Conservation (phyloP, 2,329 filamentous ascomycete genomes). For the Mariannaea sp. region DNA sequence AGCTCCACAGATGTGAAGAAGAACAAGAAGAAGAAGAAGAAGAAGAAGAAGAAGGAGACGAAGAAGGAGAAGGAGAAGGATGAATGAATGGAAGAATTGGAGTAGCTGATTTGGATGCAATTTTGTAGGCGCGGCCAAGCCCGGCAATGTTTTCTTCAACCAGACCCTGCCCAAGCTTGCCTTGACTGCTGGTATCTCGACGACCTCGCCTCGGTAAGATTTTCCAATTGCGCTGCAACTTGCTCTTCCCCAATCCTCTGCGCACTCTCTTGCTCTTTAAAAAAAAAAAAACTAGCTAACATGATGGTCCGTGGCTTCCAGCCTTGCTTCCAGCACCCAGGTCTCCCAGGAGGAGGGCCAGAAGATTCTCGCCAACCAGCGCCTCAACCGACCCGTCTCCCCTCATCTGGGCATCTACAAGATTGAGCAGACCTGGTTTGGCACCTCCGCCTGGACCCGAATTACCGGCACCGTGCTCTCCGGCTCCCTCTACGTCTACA, state of each 20-base stretch:
- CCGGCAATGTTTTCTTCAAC: constrained; percentile 52
- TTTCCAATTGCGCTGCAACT: neutral
- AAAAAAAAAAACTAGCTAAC: no score
- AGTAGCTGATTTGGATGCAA: constrained; percentile 13
- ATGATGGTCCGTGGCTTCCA: constrained; percentile 38
- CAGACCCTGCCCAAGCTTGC: constrained; percentile 54
- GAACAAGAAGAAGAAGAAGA: no score
- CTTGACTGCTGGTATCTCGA: constrained; percentile 48
- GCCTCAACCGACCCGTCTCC: constrained; percentile 77
- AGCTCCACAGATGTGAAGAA: constrained; percentile 9
- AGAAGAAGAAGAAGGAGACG: no score
- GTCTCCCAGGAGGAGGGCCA: constrained; percentile 58
- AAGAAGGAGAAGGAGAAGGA: no score
- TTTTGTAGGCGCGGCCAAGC: constrained; percentile 48
- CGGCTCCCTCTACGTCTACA: constrained; percentile 79
- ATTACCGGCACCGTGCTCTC: constrained; percentile 79
- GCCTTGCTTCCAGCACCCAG: constrained; percentile 61
- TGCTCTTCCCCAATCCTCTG: no score
- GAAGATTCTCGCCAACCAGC: constrained; percentile 78
- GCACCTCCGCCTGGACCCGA: constrained; percentile 74
- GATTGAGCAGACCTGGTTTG: constrained; percentile 83
- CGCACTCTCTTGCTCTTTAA: no score
- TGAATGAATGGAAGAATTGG: no score
- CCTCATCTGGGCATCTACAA: constrained; percentile 88
- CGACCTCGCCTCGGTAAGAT: constrained; percentile 54